Base-by-base conservation (phyloP, 495 filamentous ascomycete species). In the Podospora pseudoanserina region DNA sequence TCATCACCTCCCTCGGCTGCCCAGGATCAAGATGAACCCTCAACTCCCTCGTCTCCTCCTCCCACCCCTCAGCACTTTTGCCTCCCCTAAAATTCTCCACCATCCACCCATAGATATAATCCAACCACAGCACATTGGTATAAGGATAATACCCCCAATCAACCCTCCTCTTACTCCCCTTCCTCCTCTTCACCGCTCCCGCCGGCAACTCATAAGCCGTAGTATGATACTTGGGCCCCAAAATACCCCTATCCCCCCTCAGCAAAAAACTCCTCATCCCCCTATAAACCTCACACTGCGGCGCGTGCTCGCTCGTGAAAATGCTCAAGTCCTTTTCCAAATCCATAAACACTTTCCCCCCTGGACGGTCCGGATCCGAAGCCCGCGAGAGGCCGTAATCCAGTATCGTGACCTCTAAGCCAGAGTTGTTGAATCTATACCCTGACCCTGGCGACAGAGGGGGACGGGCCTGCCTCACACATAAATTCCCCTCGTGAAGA, bases 321-420 rank as follows among this genome's bases (percentile, higher is more conserved):
- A 87, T 72, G 55, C 68, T 67, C 16, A 83, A 77, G 67, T 88
- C 85, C 34, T 77, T 74, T 65, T 87, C 85, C 2, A 88, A 76
- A 68, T 87, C 82, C 82, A 65, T 81, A 83, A 23, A 78, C 81
- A 34, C 7, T 9, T 34, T 34, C 15, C 44, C 27, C 26, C 15
- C 30, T n/a, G 15, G n/a, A 4, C 58, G 60, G 2, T 65, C 67
- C 23, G 74, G 72, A 60, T 75, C 62, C 4, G 78, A 75, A 27
- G 86, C 90, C 19, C 93, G 87, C 0, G 92, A 96, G 53, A 96
- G 86, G 1, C 92, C 94, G 75, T 96, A 97, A 77, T 97, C 93
- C 68, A 97, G 91, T 30, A 97, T 86, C 0, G 93, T 96, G 7
- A 92, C 87, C 60, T 92, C 87, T 0, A 96, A 79, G 5, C 84